phyloP scores from a whole-genome alignment of 768 basidiomycete genomes.

The Coprinellus micaceus region DNA sequence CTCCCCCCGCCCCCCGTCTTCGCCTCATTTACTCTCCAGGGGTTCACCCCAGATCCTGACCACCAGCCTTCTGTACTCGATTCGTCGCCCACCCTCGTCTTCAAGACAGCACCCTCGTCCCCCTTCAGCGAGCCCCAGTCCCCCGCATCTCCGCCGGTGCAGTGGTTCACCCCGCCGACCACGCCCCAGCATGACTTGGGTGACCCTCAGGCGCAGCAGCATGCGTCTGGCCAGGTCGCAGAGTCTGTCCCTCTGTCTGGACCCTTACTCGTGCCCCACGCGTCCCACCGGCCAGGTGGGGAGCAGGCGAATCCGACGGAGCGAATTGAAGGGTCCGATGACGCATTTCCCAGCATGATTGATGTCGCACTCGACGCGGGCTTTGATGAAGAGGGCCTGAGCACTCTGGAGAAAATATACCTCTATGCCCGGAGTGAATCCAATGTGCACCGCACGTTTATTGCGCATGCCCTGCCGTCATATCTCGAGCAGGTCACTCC shows the following conservation, averaged over 20 bases:
- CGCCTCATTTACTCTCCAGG: slow-evolving; percentile 33
- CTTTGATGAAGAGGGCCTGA: slow-evolving; percentile 77
- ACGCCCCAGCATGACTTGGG: slow-evolving; percentile 31
- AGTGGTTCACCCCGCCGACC: slow-evolving; percentile 35
- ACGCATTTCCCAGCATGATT: slow-evolving; percentile 31
- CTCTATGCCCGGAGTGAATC: slow-evolving; percentile 80
- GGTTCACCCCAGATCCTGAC: slow-evolving; percentile 28
- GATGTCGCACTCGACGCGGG: slow-evolving; percentile 39
- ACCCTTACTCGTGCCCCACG: slow-evolving; percentile 17
- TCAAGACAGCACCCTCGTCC: slow-evolving; percentile 48
- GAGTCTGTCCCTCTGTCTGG: slow-evolving; percentile 23
- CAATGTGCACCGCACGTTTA: slow-evolving; percentile 63
- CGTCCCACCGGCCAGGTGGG: slow-evolving; percentile 15
- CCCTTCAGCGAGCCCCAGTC: slow-evolving; percentile 33
- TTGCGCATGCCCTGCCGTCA: slow-evolving; percentile 77
- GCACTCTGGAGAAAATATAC: slow-evolving; percentile 87
- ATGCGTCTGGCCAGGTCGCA: slow-evolving; percentile 10
- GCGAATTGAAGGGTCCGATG: slow-evolving; percentile 23
- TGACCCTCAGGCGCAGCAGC: slow-evolving; percentile 3
- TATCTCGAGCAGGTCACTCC: slow-evolving; percentile 76
- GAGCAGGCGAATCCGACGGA: slow-evolving; percentile 10
- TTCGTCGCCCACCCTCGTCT: slow-evolving; percentile 30
- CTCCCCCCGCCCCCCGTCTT: slow-evolving; percentile 30
- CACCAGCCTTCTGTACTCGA: slow-evolving; percentile 27
- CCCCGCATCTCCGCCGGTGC: slow-evolving; percentile 23